phyloP scores from a whole-genome alignment of 495 filamentous ascomycete genomes.

The Amorphotheca resinae region DNA sequence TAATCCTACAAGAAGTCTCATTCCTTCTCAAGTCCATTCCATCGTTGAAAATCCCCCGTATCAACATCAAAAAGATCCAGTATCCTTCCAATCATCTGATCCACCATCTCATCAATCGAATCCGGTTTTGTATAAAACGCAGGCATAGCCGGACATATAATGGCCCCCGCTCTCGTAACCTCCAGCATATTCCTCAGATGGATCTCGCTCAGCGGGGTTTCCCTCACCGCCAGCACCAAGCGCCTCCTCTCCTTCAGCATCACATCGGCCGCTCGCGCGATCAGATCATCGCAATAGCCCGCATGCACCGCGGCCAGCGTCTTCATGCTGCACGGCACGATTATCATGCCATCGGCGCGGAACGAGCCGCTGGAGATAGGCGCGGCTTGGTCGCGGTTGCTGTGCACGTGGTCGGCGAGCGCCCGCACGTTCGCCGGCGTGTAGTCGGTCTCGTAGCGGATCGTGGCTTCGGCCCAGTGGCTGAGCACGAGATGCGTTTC shows the following conservation, averaged over 20 bases:
- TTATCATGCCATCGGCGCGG: constrained; percentile 28
- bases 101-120: constrained; percentile 27
- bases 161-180: constrained; percentile 25
- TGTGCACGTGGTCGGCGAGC: constrained; percentile 28
- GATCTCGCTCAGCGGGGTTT: constrained; percentile 34
- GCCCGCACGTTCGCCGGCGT: constrained; percentile 21
- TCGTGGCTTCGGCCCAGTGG: constrained; percentile 32
- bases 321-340: constrained; percentile 33
- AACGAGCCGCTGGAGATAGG: constrained; percentile 28
- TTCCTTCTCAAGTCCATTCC: constrained; percentile 13
- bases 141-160: constrained; percentile 34
- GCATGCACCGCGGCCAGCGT: constrained; percentile 24
- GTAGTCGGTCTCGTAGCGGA: constrained; percentile 32
- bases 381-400: constrained; percentile 28
- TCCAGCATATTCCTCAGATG: constrained; percentile 35
- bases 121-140: constrained; percentile 29
- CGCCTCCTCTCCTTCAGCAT: constrained; percentile 32
- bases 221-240: constrained; percentile 30
- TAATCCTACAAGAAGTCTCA: too few species aligned
- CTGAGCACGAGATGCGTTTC: constrained; percentile 33
- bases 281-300: constrained; percentile 32
- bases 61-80: constrained; percentile 35
- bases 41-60: constrained; percentile 29
- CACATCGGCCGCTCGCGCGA: constrained; percentile 33
- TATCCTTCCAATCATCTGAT: constrained; percentile 33